Conservation (phyloP, 2,329 filamentous ascomycete genomes). For the Herpotrichia juniperi region DNA sequence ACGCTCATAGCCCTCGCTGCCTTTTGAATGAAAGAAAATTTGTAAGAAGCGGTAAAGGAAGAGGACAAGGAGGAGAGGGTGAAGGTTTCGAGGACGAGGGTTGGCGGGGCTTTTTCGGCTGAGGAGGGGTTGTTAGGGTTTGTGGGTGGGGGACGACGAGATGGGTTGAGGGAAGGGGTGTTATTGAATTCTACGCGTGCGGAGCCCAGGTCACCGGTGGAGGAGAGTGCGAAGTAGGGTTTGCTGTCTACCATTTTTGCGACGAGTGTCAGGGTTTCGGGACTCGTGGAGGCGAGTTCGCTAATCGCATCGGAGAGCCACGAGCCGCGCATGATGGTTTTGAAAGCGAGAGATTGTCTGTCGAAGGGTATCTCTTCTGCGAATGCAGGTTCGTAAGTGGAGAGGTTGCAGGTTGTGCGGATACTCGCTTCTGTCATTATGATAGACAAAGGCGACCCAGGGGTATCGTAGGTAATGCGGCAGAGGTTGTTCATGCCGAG, state of each 20-base stretch:
- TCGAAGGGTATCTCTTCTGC: slow-evolving; percentile 87
- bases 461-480: slow-evolving; percentile 75
- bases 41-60: slow-evolving; percentile 68
- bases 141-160: slow-evolving; percentile 17
- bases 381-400: slow-evolving; percentile 75
- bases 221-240: slow-evolving; percentile 78
- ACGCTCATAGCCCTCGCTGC: slow-evolving; percentile 91
- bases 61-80: slow-evolving; percentile 54
- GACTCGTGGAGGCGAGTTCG: slow-evolving; percentile 72
- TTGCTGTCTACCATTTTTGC: slow-evolving; percentile 32
- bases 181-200: slow-evolving; percentile 66
- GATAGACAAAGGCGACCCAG: slow-evolving; percentile 81
- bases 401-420: slow-evolving; percentile 75
- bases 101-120: not conserved
- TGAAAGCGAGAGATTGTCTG: slow-evolving; percentile 79
- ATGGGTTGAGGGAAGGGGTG: slow-evolving; percentile 14
- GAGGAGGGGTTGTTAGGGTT: slow-evolving; percentile 22
- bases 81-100: slow-evolving; percentile 73
- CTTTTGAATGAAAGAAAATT: slow-evolving; percentile 83
- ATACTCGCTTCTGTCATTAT: slow-evolving; percentile 85
- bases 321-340: slow-evolving; percentile 88
- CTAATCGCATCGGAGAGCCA: slow-evolving; percentile 74
- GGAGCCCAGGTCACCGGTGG: slow-evolving; percentile 63
- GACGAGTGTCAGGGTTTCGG: slow-evolving; percentile 70
- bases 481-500: slow-evolving; percentile 87